Conservation (phyloP, 352 stramenopile species). For the Bremia lactucae region DNA sequence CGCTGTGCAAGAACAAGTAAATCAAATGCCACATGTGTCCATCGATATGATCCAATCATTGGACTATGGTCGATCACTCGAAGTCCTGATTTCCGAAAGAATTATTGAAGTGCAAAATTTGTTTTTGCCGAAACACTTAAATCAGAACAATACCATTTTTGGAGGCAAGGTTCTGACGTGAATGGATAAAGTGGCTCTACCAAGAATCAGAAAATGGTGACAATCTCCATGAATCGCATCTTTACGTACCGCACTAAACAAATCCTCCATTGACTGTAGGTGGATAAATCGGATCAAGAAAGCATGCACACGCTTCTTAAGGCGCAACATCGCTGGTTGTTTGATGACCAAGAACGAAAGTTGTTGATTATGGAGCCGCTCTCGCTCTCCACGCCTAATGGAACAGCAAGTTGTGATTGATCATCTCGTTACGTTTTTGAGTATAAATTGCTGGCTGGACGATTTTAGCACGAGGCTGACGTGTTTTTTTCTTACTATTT, state of each 20-base stretch:
- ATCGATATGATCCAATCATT: constrained; percentile 49
- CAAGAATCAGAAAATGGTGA: constrained; percentile 3
- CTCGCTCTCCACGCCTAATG: constrained; percentile 26
- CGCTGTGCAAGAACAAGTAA: constrained; percentile 50
- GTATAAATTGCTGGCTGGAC: too few species aligned
- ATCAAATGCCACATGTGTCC: constrained; percentile 46
- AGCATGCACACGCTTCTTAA: constrained; percentile 61
- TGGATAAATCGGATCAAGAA: constrained; percentile 53
- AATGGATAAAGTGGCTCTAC: constrained; percentile 2
- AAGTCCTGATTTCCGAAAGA: constrained; percentile 46
- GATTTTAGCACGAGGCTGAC: too few species aligned
- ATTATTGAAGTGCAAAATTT: constrained; percentile 54
- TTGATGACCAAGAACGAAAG: constrained; percentile 57
- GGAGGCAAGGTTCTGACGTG: neutral
- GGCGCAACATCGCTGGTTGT: constrained; percentile 58
- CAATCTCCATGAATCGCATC: constrained; percentile 1
- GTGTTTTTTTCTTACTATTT: too few species aligned
- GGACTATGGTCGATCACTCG: constrained; percentile 25
- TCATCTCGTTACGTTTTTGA: neutral
- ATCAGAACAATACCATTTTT: constrained; percentile 1
- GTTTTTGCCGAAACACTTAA: neutral
- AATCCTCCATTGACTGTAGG: constrained; percentile 37
- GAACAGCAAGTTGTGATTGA: too few species aligned
- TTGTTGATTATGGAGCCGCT: constrained; percentile 48
- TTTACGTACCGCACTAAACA: constrained; percentile 39